These are phyloP conservation scores for Pichia paraexigua DNA, from an alignment of 805 yeast genomes.

Conservation along the genomic window DNA sequence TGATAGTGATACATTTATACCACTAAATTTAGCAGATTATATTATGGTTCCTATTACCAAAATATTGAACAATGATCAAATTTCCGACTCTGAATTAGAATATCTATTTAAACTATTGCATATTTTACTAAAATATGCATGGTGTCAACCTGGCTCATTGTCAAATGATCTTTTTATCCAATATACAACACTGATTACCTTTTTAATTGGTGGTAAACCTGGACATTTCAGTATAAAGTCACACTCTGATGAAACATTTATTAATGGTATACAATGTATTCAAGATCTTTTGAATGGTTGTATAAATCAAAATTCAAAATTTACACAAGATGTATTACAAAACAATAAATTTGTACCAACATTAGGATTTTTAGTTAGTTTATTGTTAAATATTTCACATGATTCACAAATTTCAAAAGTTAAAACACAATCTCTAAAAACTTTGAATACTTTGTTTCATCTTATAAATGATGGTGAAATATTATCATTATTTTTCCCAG, in stretches of 20 bases:
- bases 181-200: constrained; percentile 38
- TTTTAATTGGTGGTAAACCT: constrained; percentile 40
- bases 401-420: constrained; percentile 21
- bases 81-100: constrained; percentile 41
- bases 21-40: constrained; percentile 47
- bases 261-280: constrained; percentile 30
- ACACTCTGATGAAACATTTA: constrained; percentile 31
- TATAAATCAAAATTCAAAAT: constrained; percentile 21
- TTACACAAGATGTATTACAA: constrained; percentile 21
- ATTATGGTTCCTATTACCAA: constrained; percentile 54
- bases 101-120: constrained; percentile 37
- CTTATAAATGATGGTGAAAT: constrained; percentile 39
- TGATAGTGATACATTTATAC: constrained; percentile 14
- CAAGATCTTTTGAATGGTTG: constrained; percentile 27
- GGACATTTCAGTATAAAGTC: constrained; percentile 21
- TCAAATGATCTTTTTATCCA: constrained; percentile 35
- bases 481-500: constrained; percentile 43
- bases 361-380: constrained; percentile 40
- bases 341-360: constrained; percentile 33
- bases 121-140: constrained; percentile 37
- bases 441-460: constrained; percentile 30
- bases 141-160: constrained; percentile 35
- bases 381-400: constrained; percentile 31
- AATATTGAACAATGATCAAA: constrained; percentile 38
- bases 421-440: constrained; percentile 28